These are phyloP conservation scores for Willaertia magna DNA, from an alignment of 208 protist species.

Conservation along the genomic window DNA sequence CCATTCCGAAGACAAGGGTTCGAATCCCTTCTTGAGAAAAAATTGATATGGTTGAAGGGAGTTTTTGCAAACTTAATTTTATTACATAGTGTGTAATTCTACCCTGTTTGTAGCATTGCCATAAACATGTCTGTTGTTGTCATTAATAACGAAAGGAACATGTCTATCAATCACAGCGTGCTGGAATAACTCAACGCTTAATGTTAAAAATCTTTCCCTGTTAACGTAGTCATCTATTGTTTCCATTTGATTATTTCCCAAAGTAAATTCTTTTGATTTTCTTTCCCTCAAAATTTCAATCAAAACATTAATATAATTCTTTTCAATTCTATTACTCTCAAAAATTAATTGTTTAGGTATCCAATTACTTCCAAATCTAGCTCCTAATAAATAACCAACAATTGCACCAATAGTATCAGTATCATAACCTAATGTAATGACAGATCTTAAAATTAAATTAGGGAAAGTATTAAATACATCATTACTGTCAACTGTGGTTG, in stretches of 20 bases:
- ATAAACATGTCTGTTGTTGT: background rate
- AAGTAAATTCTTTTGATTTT: background rate
- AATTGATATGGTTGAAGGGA: too few relatives aligned
- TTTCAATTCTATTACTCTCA: background rate
- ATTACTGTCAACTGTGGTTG: background rate
- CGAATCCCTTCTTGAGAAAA: too few relatives aligned
- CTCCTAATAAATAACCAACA: background rate
- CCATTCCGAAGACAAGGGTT: too few relatives aligned
- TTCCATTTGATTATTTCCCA: background rate
- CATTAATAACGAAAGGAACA: background rate
- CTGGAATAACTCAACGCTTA: background rate
- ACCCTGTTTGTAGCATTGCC: background rate
- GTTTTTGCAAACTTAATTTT: too few relatives aligned
- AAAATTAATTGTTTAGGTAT: background rate
- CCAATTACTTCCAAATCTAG: background rate
- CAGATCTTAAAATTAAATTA: background rate
- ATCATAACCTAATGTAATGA: background rate
- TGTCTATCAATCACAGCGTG: background rate
- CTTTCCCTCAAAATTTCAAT: background rate
- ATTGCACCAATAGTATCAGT: background rate
- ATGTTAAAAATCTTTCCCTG: background rate
- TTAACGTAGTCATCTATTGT: background rate
- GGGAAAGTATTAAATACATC: background rate
- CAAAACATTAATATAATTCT: background rate
- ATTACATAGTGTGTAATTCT: too few relatives aligned